Evolutionary conservation across 495 filamentous ascomycete genomes (phyloP).

Genomic region (Aspergillus campestris): DNA sequence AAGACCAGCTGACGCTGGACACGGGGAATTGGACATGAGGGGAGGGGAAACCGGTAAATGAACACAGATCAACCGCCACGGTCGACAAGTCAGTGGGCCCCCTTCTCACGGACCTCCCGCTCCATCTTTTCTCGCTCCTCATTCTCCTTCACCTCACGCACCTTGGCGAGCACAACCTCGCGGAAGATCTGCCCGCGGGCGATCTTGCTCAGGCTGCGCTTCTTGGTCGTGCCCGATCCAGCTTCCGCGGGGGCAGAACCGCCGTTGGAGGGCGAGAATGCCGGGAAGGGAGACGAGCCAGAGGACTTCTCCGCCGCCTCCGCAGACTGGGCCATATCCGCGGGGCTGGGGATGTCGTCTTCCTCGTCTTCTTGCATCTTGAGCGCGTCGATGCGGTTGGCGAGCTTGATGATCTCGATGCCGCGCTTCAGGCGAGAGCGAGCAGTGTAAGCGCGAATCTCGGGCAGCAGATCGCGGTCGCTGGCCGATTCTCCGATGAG

Average conservation of each 20-base stretch:
- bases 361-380: slow-evolving; percentile 92
- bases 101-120: slow-evolving; percentile 38
- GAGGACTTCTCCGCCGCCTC: slow-evolving; percentile 2
- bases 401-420: slow-evolving; percentile 93
- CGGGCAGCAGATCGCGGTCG: slow-evolving; percentile 93
- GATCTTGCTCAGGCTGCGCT: slow-evolving; percentile 61
- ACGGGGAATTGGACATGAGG: slow-evolving; percentile 6
- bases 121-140: slow-evolving; percentile 66
- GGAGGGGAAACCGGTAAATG: slow-evolving; percentile 1
- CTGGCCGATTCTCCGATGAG: slow-evolving; percentile 83
- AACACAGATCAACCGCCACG: slow-evolving; percentile 4
- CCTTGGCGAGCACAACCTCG: slow-evolving; percentile 95
- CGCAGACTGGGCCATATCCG: slow-evolving; percentile 28
- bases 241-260: slow-evolving; percentile 11
- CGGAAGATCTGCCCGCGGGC: slow-evolving; percentile 90
- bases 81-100: slow-evolving; percentile 6
- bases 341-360: slow-evolving; percentile 58
- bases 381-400: slow-evolving; percentile 94
- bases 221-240: slow-evolving; percentile 33
- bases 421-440: slow-evolving; percentile 83
- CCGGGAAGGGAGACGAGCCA: slow-evolving; percentile 8
- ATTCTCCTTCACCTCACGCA: slow-evolving; percentile 82
- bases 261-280: slow-evolving; percentile 14
- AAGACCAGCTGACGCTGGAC: slow-evolving; percentile 5
- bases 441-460: slow-evolving; percentile 91